Conservation (phyloP, 257 asterid species). For the Penstemon barbatus region DNA sequence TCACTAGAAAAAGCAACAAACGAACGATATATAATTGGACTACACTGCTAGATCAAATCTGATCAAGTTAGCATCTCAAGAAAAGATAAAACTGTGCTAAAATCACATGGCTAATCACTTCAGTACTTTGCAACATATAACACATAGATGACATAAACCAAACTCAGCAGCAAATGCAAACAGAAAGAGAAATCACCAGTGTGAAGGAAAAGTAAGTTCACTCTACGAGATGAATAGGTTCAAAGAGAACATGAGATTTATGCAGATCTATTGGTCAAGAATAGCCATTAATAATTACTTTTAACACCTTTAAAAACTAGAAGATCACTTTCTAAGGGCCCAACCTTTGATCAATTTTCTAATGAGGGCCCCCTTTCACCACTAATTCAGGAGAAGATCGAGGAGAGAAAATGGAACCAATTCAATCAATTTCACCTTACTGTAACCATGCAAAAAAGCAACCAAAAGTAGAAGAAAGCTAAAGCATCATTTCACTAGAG, state of each 20-base stretch:
- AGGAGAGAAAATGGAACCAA: constrained; percentile 17
- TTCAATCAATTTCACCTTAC: constrained; percentile 46
- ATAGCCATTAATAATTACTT: constrained; percentile 29
- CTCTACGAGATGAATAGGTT: neutral
- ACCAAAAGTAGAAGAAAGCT: constrained; percentile 27
- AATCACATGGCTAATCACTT: no score
- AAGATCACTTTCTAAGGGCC: constrained; percentile 34
- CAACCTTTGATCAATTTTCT: constrained; percentile 35
- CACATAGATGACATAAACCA: constrained; percentile 11
- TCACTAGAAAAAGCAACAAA: neutral
- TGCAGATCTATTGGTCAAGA: constrained; percentile 37
- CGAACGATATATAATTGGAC: neutral
- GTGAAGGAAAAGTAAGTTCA: constrained; percentile 9
- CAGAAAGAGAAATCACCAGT: constrained; percentile 11
- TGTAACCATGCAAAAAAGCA: constrained; percentile 42
- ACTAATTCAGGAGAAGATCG: constrained; percentile 33
- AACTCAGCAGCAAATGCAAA: constrained; percentile 26
- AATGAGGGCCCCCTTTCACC: constrained; percentile 44
- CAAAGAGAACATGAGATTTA: constrained; percentile 24
- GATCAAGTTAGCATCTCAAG: constrained; percentile 20
- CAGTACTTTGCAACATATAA: no score
- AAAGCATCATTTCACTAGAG: constrained; percentile 22
- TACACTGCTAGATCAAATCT: neutral
- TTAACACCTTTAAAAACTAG: constrained; percentile 30
- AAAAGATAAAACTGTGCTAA: neutral